These are phyloP conservation scores for Uncinocarpus reesii DNA, from an alignment of 2,329 filamentous ascomycete species.

Conservation along the genomic window DNA sequence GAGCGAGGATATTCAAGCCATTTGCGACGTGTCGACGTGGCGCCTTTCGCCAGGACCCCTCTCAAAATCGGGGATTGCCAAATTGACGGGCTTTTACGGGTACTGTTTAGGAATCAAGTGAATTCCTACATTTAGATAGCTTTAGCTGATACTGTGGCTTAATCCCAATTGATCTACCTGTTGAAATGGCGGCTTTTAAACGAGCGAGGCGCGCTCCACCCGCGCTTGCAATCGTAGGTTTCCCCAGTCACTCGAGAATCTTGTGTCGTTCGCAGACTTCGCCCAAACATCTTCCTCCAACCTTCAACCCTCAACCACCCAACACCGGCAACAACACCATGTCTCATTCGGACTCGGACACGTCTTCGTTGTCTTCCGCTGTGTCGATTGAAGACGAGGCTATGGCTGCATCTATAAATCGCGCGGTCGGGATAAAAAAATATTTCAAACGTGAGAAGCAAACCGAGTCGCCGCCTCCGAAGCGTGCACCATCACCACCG, in stretches of 20 bases:
- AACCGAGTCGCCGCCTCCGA: constrained; percentile 55
- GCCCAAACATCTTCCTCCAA: constrained; percentile 19
- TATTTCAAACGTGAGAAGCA: constrained; percentile 49
- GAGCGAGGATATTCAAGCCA: not conserved
- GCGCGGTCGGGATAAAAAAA: constrained; percentile 36
- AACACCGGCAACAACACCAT: constrained; percentile 29
- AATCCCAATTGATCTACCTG: constrained; percentile 1
- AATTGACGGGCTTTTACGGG: not conserved
- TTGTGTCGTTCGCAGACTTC: constrained; percentile 12
- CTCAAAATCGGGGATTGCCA: not conserved
- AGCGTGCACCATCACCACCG: constrained; percentile 75
- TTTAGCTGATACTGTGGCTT: constrained; percentile 9
- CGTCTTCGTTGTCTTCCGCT: constrained; percentile 46
- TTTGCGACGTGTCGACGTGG: not conserved
- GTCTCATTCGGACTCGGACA: constrained; percentile 43
- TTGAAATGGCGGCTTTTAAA: constrained; percentile 13
- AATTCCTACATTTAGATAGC: constrained; percentile 7
- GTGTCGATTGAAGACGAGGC: constrained; percentile 51
- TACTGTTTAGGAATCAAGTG: constrained; percentile 1
- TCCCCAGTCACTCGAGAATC: constrained; percentile 5
- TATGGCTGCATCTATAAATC: constrained; percentile 31
- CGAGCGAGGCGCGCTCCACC: constrained; percentile 23
- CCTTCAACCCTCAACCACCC: constrained; percentile 24
- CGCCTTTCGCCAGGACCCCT: not conserved
- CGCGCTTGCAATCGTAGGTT: constrained; percentile 25